These are phyloP conservation scores for Aspergillus sp. DNA, from an alignment of 2,329 filamentous ascomycete genomes.

Conservation along the genomic window DNA sequence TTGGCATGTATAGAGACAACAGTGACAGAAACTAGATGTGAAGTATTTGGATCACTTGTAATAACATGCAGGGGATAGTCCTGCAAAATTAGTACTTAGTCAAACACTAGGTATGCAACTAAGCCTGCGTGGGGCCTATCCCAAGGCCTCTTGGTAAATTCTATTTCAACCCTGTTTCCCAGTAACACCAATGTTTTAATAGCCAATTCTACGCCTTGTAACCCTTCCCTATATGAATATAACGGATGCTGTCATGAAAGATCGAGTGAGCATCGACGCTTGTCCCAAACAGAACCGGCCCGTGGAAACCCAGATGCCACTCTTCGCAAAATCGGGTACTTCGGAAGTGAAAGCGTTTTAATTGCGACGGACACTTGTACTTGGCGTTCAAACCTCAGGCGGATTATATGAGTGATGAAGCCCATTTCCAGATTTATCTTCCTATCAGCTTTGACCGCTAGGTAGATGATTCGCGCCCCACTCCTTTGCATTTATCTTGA, in stretches of 20 bases:
- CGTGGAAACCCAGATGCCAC: too few species aligned
- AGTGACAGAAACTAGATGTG: neutral
- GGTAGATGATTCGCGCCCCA: conserved; percentile 27
- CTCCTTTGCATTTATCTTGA: conserved; percentile 87
- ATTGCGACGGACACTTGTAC: neutral
- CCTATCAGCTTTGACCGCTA: conserved; percentile 9
- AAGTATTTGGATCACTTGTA: neutral
- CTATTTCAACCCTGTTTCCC: neutral
- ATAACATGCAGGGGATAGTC: neutral
- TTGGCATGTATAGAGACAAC: neutral
- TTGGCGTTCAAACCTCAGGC: neutral
- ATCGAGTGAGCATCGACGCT: neutral
- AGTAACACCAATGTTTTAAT: neutral
- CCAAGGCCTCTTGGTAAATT: neutral
- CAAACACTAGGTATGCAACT: conserved; percentile 6
- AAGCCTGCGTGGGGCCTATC: conserved; percentile 2
- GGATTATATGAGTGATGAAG: neutral
- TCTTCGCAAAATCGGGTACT: neutral
- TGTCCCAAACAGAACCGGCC: neutral
- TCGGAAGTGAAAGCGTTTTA: neutral
- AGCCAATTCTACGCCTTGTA: neutral
- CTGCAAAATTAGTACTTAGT: neutral
- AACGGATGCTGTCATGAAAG: neutral
- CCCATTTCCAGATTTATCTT: neutral
- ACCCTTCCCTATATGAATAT: neutral